A percentile compares a stretch with the other conserved stretches of the same genome.
Conservation (phyloP, 2,329 filamentous ascomycete genomes). For the Penicillium sp. region DNA sequence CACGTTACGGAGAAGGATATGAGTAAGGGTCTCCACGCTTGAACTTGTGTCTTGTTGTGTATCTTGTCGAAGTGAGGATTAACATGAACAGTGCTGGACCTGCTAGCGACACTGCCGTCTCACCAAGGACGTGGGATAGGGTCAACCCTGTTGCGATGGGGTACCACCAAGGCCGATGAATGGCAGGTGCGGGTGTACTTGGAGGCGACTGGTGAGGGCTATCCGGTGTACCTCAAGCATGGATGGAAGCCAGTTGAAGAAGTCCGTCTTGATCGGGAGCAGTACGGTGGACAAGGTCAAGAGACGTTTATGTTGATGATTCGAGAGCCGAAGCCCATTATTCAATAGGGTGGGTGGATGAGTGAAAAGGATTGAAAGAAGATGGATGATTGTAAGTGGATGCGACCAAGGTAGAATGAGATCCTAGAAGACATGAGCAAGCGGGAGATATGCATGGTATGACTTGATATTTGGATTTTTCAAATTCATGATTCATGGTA, state of each 20-base stretch:
- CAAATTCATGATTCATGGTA: not conserved
- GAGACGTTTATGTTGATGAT: slow-evolving; percentile 37
- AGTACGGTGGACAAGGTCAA: slow-evolving; percentile 33
- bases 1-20: slow-evolving; percentile 34
- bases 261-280: slow-evolving; percentile 44
- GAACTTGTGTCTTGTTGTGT: too few species aligned
- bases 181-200: slow-evolving; percentile 55
- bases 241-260: slow-evolving; percentile 54
- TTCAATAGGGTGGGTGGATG: not conserved
- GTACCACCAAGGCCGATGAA: slow-evolving; percentile 54
- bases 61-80: too few species aligned
- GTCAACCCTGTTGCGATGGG: slow-evolving; percentile 56
- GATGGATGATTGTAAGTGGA: not conserved
- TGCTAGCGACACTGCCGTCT: slow-evolving; percentile 53
- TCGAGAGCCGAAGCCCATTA: slow-evolving; percentile 25
- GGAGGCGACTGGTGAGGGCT: slow-evolving; percentile 58
- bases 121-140: slow-evolving; percentile 57
- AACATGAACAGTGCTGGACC: slow-evolving; percentile 47
- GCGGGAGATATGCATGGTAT: not conserved
- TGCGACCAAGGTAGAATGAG: not conserved
- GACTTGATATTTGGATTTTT: not conserved
- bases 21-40: slow-evolving; percentile 23
- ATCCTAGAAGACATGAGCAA: not conserved
- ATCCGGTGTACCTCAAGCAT: slow-evolving; percentile 55
- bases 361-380: not conserved